Conservation (phyloP, 2,329 filamentous ascomycete species). For the Teratosphaeria viscida region DNA sequence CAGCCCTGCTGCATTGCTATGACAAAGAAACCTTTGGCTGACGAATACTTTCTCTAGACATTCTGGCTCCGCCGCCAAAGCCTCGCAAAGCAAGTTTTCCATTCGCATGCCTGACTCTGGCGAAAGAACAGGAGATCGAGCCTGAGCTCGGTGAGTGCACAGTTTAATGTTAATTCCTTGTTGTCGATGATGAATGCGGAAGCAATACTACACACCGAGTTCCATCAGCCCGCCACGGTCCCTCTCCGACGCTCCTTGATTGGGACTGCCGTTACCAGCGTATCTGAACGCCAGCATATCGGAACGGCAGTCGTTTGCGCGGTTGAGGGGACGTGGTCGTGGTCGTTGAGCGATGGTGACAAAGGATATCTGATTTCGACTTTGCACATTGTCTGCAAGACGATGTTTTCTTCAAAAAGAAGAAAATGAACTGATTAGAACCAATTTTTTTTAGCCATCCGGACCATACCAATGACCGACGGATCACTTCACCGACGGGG, state of each 20-base stretch:
- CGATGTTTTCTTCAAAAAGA: too few species aligned
- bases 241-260: neutral
- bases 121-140: neutral
- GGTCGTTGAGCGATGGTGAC: neutral
- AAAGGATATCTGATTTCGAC: neutral
- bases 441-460: too few species aligned
- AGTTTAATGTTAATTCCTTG: neutral
- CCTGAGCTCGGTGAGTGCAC: neutral
- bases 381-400: too few species aligned
- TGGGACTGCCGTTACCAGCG: neutral
- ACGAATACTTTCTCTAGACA: neutral
- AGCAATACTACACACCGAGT: neutral
- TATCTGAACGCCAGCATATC: too few species aligned
- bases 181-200: neutral
- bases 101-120: neutral
- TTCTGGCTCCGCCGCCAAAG: neutral
- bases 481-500: too few species aligned
- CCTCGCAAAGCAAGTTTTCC: too few species aligned
- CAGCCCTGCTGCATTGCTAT: neutral
- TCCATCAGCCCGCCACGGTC: neutral
- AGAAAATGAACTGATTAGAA: too few species aligned
- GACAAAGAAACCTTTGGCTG: neutral
- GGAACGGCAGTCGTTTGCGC: too few species aligned
- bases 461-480: too few species aligned
- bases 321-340: neutral